Evolutionary conservation across 2,329 filamentous ascomycete genomes (phyloP).

Genomic region (Fusarium xyrophilum): DNA sequence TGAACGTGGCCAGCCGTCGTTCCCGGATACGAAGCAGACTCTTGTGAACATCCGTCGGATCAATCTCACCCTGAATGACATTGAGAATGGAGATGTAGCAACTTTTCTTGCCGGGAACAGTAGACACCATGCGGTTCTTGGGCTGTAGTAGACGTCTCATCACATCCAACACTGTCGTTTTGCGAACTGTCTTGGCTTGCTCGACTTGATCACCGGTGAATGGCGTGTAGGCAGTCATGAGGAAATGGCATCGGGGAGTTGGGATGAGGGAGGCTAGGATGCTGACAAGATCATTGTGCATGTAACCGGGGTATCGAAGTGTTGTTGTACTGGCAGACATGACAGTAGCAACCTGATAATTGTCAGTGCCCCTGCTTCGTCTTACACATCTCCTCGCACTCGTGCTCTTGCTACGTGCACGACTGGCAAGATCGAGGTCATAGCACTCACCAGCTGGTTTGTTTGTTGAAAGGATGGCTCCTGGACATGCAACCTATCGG

Average conservation of each 20-base stretch:
- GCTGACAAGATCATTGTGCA: constrained; percentile 99
- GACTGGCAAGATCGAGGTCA: too few species aligned
- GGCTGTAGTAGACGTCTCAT: constrained; percentile 95
- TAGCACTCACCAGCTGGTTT: constrained; percentile 78
- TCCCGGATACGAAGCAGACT: constrained; percentile 95
- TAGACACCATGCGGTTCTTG: constrained; percentile 99
- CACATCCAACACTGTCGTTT: constrained; percentile 96
- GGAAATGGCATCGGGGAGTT: constrained; percentile 94
- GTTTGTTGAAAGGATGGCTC: constrained; percentile 97
- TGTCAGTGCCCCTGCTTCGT: constrained; percentile 11
- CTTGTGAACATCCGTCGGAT: constrained; percentile 98
- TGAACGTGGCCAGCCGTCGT: constrained; percentile 91
- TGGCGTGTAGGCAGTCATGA: constrained; percentile 98
- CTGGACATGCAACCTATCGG: constrained; percentile 92
- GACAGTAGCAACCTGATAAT: constrained; percentile 80
- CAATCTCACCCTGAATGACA: constrained; percentile 98
- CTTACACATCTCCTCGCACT: background rate
- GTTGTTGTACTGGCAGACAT: constrained; percentile 99
- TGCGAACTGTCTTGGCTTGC: constrained; percentile 95
- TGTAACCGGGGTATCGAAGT: constrained; percentile 95
- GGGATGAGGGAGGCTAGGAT: constrained; percentile 96
- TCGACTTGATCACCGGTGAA: constrained; percentile 97
- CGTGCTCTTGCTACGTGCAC: background rate
- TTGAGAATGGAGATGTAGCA: constrained; percentile 99
- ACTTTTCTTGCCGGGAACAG: constrained; percentile 92